Evolutionary conservation across 441 rosid species (phyloP).

Genomic region (Pelargonium hybrid): DNA sequence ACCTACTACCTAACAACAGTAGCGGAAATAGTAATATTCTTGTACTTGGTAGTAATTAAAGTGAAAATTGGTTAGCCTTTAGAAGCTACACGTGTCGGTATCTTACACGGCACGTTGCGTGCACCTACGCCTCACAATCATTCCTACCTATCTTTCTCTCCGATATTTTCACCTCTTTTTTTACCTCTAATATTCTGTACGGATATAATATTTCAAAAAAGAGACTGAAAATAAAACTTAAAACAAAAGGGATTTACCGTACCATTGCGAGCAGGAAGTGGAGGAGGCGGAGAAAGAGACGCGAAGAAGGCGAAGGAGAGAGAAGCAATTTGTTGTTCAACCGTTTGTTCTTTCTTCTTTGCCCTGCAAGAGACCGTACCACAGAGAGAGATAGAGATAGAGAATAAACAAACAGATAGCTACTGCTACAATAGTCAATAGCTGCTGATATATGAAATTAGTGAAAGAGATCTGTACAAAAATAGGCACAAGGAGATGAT

Average conservation of each 20-base stretch:
- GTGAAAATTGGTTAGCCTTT: neutral
- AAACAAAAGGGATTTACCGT: neutral
- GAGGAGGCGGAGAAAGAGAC: neutral
- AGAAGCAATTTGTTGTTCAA: conserved; percentile 12
- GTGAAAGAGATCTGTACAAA: conserved; percentile 24
- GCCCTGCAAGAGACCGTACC: neutral
- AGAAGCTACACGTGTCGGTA: neutral
- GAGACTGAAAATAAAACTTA: neutral
- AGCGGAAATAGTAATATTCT: no score
- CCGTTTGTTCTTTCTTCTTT: conserved; percentile 10
- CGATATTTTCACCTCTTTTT: no score
- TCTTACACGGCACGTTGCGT: neutral
- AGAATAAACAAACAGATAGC: conserved; percentile 3
- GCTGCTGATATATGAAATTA: conserved; percentile 4
- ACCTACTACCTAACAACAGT: no score
- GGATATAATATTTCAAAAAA: neutral
- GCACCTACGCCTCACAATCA: neutral
- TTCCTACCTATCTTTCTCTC: neutral
- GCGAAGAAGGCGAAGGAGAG: neutral
- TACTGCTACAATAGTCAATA: conserved; percentile 7
- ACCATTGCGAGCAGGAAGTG: neutral
- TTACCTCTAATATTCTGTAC: no score
- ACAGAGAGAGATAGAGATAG: neutral
- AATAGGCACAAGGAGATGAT: conserved; percentile 3
- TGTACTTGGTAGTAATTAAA: neutral